Base-by-base conservation (phyloP, 192 early-diverging fungal species). In the Backusella westeae region DNA sequence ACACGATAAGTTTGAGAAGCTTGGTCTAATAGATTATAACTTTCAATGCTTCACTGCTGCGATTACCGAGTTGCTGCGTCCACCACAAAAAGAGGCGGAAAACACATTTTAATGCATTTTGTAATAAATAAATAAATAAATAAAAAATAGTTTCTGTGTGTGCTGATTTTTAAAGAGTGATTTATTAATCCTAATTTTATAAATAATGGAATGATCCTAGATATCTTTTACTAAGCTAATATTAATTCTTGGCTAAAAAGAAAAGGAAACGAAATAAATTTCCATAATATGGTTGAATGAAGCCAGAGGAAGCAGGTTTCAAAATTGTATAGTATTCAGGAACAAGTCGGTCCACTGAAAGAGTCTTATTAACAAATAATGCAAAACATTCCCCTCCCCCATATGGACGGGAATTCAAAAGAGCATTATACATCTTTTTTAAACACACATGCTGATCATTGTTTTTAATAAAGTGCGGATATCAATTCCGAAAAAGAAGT, bases 1-100 rank as follows among this genome's bases (percentile, higher is more conserved):
- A n/a, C 88, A 92, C 34, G 95, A 95, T 75, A 94, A 92, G 42
- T 96, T 94, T 83, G 94, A 94, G 74, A 92, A 94, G 73, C 87
- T 87, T 74, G 95, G 94, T 12, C 74, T 96, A 79, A 90, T 96
- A 68, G 94, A 96, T 79, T 96, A 92, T 78, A 96, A 96, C 79
- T 94, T 96, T 75, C 85, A 90, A 49, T 90, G 90, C 69, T 94
- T 96, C 39, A 87, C 88, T 69, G 87, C 95, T 67, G 92, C 94
- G 23, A 88, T 96, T 70, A 83, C 89, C 35, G 90, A 95, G 23
- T 91, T 96, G 7, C 92, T 95, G 85, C 85, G 89, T 67, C 75
- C 88, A 34, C 76, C 79, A 35, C 63, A 80, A 66, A 72, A 75
- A 29, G 23, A 63, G 2, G 8, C 23, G 0, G 8, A 63, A 29